These are phyloP conservation scores for Paramecium bursaria DNA, from an alignment of 73 alveolate species.

Conservation along the genomic window DNA sequence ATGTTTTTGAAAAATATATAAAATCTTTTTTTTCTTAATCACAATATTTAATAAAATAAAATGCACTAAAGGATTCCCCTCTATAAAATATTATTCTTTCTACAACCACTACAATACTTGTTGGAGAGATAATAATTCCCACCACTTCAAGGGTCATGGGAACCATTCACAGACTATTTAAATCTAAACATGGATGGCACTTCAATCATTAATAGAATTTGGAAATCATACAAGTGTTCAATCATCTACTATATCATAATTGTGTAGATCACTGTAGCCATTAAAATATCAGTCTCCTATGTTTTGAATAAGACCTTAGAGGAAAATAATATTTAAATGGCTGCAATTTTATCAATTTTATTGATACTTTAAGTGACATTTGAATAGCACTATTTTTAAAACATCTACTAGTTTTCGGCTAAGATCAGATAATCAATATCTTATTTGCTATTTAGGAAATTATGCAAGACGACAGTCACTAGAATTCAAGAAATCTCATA, in stretches of 20 bases:
- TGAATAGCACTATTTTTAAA: conserved; percentile 56
- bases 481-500: conserved; percentile 10
- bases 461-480: neutral
- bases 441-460: conserved; percentile 6
- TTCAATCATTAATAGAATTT: neutral
- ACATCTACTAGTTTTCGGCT: conserved; percentile 37
- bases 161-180: conserved; percentile 20
- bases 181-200: conserved; percentile 4
- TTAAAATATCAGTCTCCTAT: conserved; percentile 25
- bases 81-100: neutral
- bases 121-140: neutral
- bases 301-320: neutral
- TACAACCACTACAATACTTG: neutral
- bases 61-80: conserved; percentile 17
- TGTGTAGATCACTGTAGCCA: conserved; percentile 36
- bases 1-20: conserved; percentile 13
- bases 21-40: conserved; percentile 21
- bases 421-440: conserved; percentile 37
- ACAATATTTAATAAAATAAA: conserved; percentile 19
- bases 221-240: conserved; percentile 5
- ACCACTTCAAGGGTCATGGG: neutral
- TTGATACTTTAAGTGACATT: conserved; percentile 3
- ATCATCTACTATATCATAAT: conserved; percentile 26
- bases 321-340: neutral
- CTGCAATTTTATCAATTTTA: neutral